These are phyloP conservation scores for Nematodospora anomalae DNA, from an alignment of 1,139 yeast species.

Conservation along the genomic window DNA sequence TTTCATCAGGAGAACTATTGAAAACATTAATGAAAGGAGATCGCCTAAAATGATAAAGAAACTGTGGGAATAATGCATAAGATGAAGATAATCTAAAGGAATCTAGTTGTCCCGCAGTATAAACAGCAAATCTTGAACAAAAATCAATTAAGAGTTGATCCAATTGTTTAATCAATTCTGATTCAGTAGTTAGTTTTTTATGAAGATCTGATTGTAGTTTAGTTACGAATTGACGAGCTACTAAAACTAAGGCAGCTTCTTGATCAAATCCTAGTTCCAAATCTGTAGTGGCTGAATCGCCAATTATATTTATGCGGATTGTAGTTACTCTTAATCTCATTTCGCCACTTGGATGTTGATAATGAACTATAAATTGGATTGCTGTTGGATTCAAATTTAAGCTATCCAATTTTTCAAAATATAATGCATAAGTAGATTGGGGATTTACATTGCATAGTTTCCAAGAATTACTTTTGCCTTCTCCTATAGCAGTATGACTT, in stretches of 20 bases:
- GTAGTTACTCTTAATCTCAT: constrained; percentile 52
- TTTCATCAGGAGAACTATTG: constrained; percentile 80
- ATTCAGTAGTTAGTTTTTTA: constrained; percentile 20
- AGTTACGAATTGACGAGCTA: constrained; percentile 54
- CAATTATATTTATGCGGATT: constrained; percentile 39
- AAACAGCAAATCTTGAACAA: constrained; percentile 87
- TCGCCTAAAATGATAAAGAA: constrained; percentile 68
- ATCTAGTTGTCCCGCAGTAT: constrained; percentile 69
- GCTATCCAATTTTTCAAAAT: constrained; percentile 53
- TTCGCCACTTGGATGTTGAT: constrained; percentile 58
- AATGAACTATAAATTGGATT: constrained; percentile 74
- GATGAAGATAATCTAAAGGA: constrained; percentile 78
- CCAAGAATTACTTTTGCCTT: constrained; percentile 60
- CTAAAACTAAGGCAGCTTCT: constrained; percentile 65
- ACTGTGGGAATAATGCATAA: constrained; percentile 77
- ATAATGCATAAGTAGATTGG: constrained; percentile 58
- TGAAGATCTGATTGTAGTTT: constrained; percentile 34
- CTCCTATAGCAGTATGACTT: constrained; percentile 41
- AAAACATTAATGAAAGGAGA: constrained; percentile 70
- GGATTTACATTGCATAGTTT: constrained; percentile 56
- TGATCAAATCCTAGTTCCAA: constrained; percentile 58
- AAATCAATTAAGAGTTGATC: constrained; percentile 82
- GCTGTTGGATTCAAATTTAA: constrained; percentile 26
- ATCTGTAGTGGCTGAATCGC: constrained; percentile 43
- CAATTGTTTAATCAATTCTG: constrained; percentile 72